These are phyloP conservation scores for Xylaria sp. DNA, from an alignment of 495 filamentous ascomycete genomes.

Conservation along the genomic window DNA sequence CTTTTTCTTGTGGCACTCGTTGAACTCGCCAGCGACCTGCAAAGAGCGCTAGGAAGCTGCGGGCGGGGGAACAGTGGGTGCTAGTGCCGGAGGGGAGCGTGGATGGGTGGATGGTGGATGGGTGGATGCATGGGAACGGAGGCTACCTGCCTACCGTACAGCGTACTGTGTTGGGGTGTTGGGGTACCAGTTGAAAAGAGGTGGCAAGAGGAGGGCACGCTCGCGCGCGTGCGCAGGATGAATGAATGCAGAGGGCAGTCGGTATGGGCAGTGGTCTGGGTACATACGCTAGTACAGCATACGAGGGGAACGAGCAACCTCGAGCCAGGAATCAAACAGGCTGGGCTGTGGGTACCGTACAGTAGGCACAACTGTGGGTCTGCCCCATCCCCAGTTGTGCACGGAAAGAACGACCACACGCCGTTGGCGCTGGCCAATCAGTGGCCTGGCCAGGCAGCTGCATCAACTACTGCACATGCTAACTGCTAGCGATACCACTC, in stretches of 20 bases:
- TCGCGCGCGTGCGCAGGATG: no score
- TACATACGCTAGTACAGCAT: no score
- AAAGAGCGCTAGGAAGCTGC: constrained; percentile 53
- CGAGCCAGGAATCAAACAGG: constrained; percentile 3
- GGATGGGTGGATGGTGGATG: constrained; percentile 12
- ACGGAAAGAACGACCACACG: constrained; percentile 19
- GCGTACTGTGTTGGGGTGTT: not conserved
- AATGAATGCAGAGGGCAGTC: not conserved
- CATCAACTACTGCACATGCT: constrained; percentile 23
- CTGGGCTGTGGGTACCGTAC: constrained; percentile 13
- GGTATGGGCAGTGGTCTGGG: not conserved
- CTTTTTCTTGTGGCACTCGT: constrained; percentile 28
- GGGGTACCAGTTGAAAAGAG: not conserved
- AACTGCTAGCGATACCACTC: constrained; percentile 26
- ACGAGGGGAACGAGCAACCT: constrained; percentile 8
- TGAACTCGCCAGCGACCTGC: constrained; percentile 50
- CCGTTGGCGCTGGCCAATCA: constrained; percentile 19
- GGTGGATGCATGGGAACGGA: constrained; percentile 24
- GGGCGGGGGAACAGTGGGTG: constrained; percentile 49
- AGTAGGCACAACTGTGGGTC: constrained; percentile 7
- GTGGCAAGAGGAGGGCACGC: not conserved
- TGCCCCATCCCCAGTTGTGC: not conserved
- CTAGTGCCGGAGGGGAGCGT: constrained; percentile 27
- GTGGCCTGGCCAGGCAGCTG: not conserved
- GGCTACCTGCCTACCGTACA: not conserved